Conservation (phyloP, 2,329 filamentous ascomycete species). For the Aureobasidium sp. region DNA sequence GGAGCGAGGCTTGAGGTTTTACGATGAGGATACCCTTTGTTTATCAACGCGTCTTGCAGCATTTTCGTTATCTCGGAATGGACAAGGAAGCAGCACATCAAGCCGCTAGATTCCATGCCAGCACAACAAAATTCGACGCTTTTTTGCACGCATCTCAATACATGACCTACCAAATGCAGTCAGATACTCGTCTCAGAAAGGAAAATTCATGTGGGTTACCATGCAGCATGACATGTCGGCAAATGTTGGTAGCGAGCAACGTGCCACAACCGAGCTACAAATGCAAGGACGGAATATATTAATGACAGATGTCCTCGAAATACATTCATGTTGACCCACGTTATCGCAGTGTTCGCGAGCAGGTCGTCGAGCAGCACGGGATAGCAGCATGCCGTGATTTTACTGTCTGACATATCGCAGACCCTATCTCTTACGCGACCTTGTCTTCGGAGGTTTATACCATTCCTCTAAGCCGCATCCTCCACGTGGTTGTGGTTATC, state of each 20-base stretch:
- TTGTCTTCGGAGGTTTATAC: neutral
- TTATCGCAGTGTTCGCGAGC: neutral
- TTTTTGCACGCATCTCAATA: neutral
- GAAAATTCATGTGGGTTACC: neutral
- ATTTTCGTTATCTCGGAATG: neutral
- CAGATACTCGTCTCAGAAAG: neutral
- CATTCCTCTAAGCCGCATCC: no score
- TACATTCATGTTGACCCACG: neutral
- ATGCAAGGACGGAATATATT: neutral
- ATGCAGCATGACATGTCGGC: neutral
- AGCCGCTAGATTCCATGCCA: neutral
- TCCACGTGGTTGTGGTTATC: neutral
- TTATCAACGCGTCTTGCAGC: neutral
- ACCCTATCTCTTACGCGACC: neutral
- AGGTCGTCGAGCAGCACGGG: neutral
- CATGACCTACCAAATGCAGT: neutral
- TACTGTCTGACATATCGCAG: neutral
- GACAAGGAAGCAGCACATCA: neutral
- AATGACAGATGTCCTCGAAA: neutral
- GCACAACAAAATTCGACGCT: neutral
- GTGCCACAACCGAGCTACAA: neutral
- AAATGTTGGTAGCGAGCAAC: neutral
- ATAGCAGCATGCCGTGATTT: neutral
- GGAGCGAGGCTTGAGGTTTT: conserved; percentile 53
- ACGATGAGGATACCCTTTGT: neutral